phyloP scores from a whole-genome alignment of 768 basidiomycete genomes.

The Kondoa subrosea region DNA sequence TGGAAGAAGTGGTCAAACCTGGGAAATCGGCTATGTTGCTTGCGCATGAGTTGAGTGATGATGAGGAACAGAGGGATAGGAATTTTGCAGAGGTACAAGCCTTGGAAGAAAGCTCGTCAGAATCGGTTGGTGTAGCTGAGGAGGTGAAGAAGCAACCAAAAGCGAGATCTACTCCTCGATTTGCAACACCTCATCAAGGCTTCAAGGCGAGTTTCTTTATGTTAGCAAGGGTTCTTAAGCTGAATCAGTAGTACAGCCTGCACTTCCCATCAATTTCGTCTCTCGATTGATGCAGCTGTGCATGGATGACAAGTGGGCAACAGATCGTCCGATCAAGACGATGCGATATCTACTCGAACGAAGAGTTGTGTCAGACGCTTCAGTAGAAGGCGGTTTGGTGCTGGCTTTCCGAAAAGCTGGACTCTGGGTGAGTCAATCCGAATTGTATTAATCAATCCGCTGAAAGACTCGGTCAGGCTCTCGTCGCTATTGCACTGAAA shows the following conservation, averaged over 20 bases:
- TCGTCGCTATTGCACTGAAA: neutral
- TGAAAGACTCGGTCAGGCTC: neutral
- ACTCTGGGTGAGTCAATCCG: neutral
- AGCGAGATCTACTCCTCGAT: neutral
- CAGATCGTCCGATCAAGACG: neutral
- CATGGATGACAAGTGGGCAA: neutral
- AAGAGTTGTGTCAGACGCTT: neutral
- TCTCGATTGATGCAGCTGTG: neutral
- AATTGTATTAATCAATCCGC: neutral
- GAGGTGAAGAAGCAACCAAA: neutral
- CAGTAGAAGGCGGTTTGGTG: neutral
- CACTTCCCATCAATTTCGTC: neutral
- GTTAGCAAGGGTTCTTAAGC: too few species aligned
- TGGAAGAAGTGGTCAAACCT: neutral
- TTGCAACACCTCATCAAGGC: too few species aligned
- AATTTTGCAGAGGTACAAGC: neutral
- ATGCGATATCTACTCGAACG: neutral
- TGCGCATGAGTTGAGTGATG: neutral
- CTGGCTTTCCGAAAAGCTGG: neutral
- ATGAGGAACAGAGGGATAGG: neutral
- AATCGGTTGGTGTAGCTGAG: neutral
- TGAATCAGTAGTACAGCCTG: too few species aligned
- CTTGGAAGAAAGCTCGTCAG: neutral
- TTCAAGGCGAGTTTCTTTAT: too few species aligned
- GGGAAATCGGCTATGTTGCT: neutral